Base-by-base conservation (phyloP, 169 alveolate species). In the Cyclospora cayetanensis region DNA sequence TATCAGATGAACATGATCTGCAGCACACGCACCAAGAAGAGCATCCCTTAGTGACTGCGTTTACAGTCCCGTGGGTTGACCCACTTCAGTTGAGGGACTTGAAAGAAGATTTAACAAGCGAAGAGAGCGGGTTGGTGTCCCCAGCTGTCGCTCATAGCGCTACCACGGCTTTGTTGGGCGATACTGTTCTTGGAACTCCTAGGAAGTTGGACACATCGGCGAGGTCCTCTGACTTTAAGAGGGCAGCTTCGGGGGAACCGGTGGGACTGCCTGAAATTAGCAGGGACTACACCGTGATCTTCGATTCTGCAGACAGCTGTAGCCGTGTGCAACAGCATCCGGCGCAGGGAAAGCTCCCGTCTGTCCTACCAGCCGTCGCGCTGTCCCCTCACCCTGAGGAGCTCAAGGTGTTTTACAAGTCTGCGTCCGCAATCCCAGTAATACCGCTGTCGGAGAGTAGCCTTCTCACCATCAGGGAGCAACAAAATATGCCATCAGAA, bases 371-470 rank as follows among this genome's bases (percentile, higher is more conserved):
- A 50, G n/a, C 53, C 35, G 50, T 20, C 0, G n/a, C 18, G 27
- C n/a, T 12, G 29, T 39, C 35, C 20, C 89, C 76, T 25, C 53
- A 50, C 41, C 53, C 70, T 15, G 37, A 70, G 52, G 74, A 80
- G 70, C 39, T 80, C 53, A 34, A 25, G 35, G n/a, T 80, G 37
- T 18, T 52, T 7, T 80, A 34, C 65, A 80, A 80, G 43, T 80
- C 74, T 4, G 89, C 89, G 12, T 29, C 89, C 18, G 89, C 89
- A 46, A 27, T 52, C 31, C 74, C 89, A 35, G 89, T 80, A 12
- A 80, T 39, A 50, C 89, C 89, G 31, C 39, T 80, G 53, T 34
- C 27, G 29, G 74, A 34, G 22, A 42, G 11, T 9, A 5, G 50
- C 22, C 15, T 31, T 34, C 50, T 3, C 29, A 52, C 15, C n/a